Evolutionary conservation across 176 grass and related monocot species (phyloP).

Genomic region (Lolium perenne): DNA sequence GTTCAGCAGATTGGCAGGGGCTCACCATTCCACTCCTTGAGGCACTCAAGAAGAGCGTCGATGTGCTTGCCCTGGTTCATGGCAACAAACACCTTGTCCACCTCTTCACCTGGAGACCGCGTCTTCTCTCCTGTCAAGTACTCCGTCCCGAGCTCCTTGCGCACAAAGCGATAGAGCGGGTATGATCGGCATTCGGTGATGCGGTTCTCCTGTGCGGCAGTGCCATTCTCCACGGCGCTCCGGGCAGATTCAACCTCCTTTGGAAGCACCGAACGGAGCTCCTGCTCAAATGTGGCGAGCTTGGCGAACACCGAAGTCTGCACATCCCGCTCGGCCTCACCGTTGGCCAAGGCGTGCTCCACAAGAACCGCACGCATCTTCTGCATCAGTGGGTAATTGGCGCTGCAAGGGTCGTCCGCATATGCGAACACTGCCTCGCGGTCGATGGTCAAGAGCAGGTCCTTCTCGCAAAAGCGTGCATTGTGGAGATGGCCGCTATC

Average conservation of each 20-base stretch:
- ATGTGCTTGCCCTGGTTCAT: too few species aligned
- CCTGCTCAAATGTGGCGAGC: too few species aligned
- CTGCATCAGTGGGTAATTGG: too few species aligned
- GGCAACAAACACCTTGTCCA: too few species aligned
- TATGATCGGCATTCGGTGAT: not conserved
- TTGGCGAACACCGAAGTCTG: too few species aligned
- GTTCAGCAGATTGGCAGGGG: slow-evolving; percentile 63
- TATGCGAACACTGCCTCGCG: too few species aligned
- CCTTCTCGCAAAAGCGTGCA: not conserved
- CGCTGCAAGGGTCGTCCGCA: too few species aligned
- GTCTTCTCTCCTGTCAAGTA: slow-evolving; percentile 1
- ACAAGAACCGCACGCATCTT: too few species aligned
- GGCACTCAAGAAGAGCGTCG: too few species aligned
- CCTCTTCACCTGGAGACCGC: too few species aligned
- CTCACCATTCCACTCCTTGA: not conserved
- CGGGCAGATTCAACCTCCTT: not conserved
- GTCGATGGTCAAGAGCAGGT: not conserved
- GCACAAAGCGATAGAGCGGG: not conserved
- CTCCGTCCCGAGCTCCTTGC: not conserved
- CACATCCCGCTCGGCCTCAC: too few species aligned
- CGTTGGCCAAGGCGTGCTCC: too few species aligned
- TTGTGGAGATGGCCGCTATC: not conserved
- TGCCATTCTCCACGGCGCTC: not conserved
- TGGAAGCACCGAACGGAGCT: not conserved
- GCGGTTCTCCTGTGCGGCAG: not conserved